Base-by-base conservation (phyloP, 148 eudicot genomes). In the Rhododendron williamsianum region DNA sequence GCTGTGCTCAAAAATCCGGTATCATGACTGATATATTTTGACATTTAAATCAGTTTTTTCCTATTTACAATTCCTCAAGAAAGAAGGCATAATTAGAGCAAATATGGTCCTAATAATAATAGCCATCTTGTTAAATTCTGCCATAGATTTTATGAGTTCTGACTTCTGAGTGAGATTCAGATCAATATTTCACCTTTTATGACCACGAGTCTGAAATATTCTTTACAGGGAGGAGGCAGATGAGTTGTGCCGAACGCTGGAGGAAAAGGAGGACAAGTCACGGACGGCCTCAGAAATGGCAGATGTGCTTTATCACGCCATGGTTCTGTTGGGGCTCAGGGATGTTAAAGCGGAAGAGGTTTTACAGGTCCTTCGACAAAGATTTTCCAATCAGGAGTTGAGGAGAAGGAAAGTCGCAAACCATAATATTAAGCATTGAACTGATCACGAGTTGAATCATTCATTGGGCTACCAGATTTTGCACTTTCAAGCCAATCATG, bases 261-360 rank as follows among this genome's bases (percentile, higher is more conserved):
- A 96, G 90, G 94, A 93, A 21, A 91, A 89, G 30, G 99, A 96
- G 91, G 95, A 91, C 9, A 85, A 86, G 76, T 86, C 93, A 23
- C 92, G 98, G 81, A 93, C 95, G 71, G 92, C 96, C 87, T 95
- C 99, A 13, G 97, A 95, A 90, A 95, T 95, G 99, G 99, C 98
- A n/a, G 99, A 96, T 90, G 90, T 96, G 80, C 94, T 96, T 65
- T 95, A 96, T 89, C 98, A 96, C 87, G 87, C 97, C 77, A 93
- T 96, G 98, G 99, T 96, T 82, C 89, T 96, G 67, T 87, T 96
- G 81, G 89, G 91, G 36, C 87, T 86, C 15, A 94, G 85, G 89
- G 95, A 89, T 85, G 97, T 96, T 12, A 91, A 92, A 80, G 79
- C 92, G 56, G 98, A 96, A 90, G 98, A 95, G 81, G 97, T 95